phyloP scores from a whole-genome alignment of 257 asterid species.

The Verbascum thapsus region DNA sequence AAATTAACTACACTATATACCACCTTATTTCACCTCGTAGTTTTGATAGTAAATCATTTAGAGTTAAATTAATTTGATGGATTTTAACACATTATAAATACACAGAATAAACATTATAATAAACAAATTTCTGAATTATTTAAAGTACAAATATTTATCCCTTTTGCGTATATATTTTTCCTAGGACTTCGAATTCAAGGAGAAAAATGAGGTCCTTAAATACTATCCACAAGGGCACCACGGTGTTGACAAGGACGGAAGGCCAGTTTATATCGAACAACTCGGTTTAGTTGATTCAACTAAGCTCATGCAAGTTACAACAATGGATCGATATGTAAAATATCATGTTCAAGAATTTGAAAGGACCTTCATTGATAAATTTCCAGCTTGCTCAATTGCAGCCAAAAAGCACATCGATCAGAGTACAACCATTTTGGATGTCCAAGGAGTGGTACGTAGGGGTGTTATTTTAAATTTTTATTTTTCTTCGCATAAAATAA shows the following conservation, averaged over 20 bases:
- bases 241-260: conserved; percentile 95
- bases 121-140: not conserved
- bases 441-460: conserved; percentile 90
- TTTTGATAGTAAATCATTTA: too few species aligned
- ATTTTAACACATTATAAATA: not conserved
- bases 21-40: too few species aligned
- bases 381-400: conserved; percentile 92
- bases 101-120: not conserved
- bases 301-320: conserved; percentile 85
- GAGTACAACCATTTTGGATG: conserved; percentile 97
- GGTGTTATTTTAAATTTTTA: not conserved
- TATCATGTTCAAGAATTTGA: conserved; percentile 93
- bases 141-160: not conserved
- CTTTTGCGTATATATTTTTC: not conserved
- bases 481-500: too few species aligned
- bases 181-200: conserved; percentile 88
- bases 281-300: conserved; percentile 81
- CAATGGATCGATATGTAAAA: conserved; percentile 80
- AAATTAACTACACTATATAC: too few species aligned
- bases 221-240: conserved; percentile 98
- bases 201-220: conserved; percentile 80
- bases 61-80: not conserved
- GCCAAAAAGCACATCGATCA: conserved; percentile 90
- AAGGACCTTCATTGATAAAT: conserved; percentile 77
- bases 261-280: conserved; percentile 85